Conservation (phyloP, 2,329 filamentous ascomycete genomes). For the Fusarium lyarnte region DNA sequence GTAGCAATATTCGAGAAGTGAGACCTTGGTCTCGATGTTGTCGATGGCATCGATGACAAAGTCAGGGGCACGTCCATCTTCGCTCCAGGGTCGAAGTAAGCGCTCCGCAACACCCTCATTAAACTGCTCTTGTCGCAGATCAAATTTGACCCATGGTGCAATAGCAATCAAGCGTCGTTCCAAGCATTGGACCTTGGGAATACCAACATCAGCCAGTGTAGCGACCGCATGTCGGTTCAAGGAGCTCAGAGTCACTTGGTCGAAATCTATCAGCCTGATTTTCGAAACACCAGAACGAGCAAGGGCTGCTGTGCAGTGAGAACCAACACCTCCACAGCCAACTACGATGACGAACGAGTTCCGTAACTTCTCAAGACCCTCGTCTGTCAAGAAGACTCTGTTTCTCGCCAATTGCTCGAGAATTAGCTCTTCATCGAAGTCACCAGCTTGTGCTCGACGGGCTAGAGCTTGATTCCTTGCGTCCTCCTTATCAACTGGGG, state of each 20-base stretch:
- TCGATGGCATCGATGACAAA: conserved; percentile 98
- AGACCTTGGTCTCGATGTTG: conserved; percentile 97
- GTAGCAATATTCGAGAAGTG: conserved; percentile 87
- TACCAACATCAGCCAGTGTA: conserved; percentile 92
- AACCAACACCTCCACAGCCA: conserved; percentile 93
- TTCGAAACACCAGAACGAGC: conserved; percentile 89
- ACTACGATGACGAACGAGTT: conserved; percentile 87
- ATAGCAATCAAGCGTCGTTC: conserved; percentile 83
- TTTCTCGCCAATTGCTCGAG: conserved; percentile 95
- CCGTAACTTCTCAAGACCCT: conserved; percentile 82
- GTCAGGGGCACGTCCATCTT: conserved; percentile 72
- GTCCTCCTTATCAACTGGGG: conserved; percentile 67
- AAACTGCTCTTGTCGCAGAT: conserved; percentile 87
- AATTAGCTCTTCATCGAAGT: conserved; percentile 82
- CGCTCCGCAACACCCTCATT: conserved; percentile 70
- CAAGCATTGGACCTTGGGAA: conserved; percentile 89
- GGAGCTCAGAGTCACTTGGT: conserved; percentile 94
- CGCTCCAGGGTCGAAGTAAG: conserved; percentile 74
- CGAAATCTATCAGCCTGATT: conserved; percentile 92
- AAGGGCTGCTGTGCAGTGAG: conserved; percentile 86
- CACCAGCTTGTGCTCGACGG: conserved; percentile 67
- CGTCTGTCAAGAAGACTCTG: conserved; percentile 86
- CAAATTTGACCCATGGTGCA: conserved; percentile 90
- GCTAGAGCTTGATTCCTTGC: conserved; percentile 67
- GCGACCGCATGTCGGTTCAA: conserved; percentile 96